phyloP scores from a whole-genome alignment of 495 filamentous ascomycete genomes.

The Daldinia decipiens region DNA sequence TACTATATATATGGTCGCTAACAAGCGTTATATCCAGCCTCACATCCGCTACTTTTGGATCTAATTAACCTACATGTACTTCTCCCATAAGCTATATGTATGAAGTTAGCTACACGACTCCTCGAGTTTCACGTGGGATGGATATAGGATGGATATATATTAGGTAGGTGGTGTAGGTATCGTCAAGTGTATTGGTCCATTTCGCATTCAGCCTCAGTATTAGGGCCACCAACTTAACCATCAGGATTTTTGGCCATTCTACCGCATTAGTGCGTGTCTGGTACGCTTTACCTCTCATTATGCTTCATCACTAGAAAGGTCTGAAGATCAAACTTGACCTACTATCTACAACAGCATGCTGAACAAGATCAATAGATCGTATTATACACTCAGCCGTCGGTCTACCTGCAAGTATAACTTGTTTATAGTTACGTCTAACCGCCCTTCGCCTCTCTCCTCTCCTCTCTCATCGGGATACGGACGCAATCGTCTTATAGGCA shows the following conservation, averaged over 20 bases:
- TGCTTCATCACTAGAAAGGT: neutral
- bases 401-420: neutral
- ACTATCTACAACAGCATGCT: neutral
- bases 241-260: neutral
- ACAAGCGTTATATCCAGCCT: conserved; percentile 16
- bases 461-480: neutral
- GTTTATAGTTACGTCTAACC: neutral
- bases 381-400: neutral
- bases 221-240: neutral
- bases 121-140: neutral
- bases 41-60: conserved; percentile 15
- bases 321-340: neutral
- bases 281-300: too few species aligned
- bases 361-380: neutral
- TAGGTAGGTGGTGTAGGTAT: neutral
- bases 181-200: neutral
- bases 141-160: neutral
- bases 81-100: neutral
- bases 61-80: neutral
- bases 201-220: neutral
- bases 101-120: neutral
- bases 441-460: too few species aligned
- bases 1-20: neutral
- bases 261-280: neutral
- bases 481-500: neutral